Percentiles rank a stretch among this genome's conserved stretches.
Evolutionary conservation across 371 early-diverging fungal species (phyloP).

Genomic region (Encephalitozoon romaleae): DNA sequence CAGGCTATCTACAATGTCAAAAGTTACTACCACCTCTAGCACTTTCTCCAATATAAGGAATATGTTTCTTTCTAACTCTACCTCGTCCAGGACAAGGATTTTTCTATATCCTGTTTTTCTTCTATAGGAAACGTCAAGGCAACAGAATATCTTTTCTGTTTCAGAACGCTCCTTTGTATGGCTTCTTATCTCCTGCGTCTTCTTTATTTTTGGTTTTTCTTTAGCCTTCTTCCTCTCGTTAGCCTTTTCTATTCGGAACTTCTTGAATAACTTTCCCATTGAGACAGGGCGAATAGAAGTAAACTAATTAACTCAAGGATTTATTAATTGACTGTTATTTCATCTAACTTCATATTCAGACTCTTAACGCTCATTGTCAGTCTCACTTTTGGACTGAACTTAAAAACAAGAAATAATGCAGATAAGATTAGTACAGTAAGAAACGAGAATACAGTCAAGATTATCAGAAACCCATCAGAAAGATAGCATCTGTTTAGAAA

Average conservation of each 20-base stretch:
- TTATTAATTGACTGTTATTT: neutral
- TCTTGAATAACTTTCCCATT: constrained; percentile 11
- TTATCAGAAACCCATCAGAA: neutral
- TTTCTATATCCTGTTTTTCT: neutral
- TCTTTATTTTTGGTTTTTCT: neutral
- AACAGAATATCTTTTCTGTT: neutral
- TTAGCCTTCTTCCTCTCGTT: neutral
- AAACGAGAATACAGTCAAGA: constrained; percentile 1
- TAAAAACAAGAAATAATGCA: neutral
- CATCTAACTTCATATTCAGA: neutral
- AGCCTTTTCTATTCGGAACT: neutral
- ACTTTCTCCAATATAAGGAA: neutral
- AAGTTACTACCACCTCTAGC: neutral
- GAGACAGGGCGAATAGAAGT: neutral
- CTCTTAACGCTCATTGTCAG: neutral
- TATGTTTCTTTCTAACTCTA: neutral
- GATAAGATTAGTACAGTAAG: neutral
- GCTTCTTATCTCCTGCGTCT: neutral
- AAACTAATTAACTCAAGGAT: neutral
- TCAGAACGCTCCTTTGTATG: neutral
- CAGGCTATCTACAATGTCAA: neutral
- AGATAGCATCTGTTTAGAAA: constrained; percentile 13
- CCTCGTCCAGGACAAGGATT: neutral
- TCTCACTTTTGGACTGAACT: constrained; percentile 2
- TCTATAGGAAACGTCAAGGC: neutral